Percentiles rank a stretch among this genome's conserved stretches.
Evolutionary conservation across 108 stramenopile species (phyloP).

Genomic region (Ochromonas danica): DNA sequence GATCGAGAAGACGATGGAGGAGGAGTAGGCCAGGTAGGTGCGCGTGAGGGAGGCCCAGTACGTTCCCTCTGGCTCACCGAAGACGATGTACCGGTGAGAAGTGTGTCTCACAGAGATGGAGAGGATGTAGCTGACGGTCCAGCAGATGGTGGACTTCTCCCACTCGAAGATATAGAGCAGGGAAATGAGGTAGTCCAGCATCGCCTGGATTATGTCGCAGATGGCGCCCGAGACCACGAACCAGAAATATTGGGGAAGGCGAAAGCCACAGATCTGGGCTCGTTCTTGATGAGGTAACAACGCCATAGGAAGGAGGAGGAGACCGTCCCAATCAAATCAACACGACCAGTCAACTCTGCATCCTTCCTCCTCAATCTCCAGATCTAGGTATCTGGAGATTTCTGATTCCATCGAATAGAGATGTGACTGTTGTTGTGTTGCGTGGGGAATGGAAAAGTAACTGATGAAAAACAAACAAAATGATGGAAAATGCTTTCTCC

Average conservation of each 20-base stretch:
- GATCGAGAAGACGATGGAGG: constrained; percentile 64
- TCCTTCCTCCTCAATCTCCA: too few relatives aligned
- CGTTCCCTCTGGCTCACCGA: constrained; percentile 68
- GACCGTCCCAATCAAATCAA: too few relatives aligned
- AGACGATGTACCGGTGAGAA: constrained; percentile 66
- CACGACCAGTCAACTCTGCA: too few relatives aligned
- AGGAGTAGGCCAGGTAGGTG: constrained; percentile 67
- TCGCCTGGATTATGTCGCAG: constrained; percentile 30
- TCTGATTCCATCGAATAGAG: too few relatives aligned
- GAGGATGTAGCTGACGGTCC: constrained; percentile 59
- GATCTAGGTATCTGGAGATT: too few relatives aligned
- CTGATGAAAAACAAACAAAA: too few relatives aligned
- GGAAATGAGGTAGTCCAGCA: constrained; percentile 10
- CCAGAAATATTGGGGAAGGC: constrained; percentile 20
- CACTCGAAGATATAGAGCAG: constrained; percentile 12
- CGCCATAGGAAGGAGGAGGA: too few relatives aligned
- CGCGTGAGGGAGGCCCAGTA: constrained; percentile 58
- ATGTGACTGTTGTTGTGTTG: too few relatives aligned
- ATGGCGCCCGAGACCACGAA: background rate
- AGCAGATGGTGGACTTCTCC: constrained; percentile 49
- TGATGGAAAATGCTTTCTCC: too few relatives aligned
- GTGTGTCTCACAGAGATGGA: constrained; percentile 65
- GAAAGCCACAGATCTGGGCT: background rate
- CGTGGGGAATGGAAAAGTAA: too few relatives aligned
- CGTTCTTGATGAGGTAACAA: constrained; percentile 24